Conservation (phyloP, 208 protist species). For the Naegleria fowleri region DNA sequence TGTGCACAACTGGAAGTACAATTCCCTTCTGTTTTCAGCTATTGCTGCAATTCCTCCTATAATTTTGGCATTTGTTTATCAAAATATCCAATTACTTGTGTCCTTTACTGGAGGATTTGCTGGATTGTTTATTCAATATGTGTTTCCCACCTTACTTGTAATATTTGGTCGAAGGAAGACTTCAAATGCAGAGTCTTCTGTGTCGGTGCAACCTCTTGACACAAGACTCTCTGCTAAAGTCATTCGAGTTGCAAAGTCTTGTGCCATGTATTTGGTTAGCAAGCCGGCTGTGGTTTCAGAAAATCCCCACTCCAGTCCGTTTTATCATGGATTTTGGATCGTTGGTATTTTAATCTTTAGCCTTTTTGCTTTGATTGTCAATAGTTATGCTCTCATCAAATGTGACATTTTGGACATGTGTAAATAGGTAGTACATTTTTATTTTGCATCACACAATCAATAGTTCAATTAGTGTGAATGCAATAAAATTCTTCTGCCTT, state of each 20-base stretch:
- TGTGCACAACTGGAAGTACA: slow-evolving; percentile 17
- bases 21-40: slow-evolving; percentile 38
- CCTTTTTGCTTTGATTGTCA: background rate
- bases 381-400: background rate
- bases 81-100: slow-evolving; percentile 42
- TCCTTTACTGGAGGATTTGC: slow-evolving; percentile 47
- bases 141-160: slow-evolving; percentile 44
- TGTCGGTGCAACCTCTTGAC: too few species aligned
- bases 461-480: too few species aligned
- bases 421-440: background rate
- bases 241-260: too few species aligned
- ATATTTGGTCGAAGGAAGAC: slow-evolving; percentile 34
- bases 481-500: too few species aligned
- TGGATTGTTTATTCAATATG: slow-evolving; percentile 49
- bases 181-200: background rate
- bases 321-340: background rate
- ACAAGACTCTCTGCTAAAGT: too few species aligned
- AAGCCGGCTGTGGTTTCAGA: background rate
- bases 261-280: too few species aligned
- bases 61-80: slow-evolving; percentile 41
- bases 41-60: slow-evolving; percentile 39
- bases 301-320: background rate
- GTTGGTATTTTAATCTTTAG: background rate
- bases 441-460: too few species aligned
- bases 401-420: background rate